Percentiles rank a stretch among this genome's conserved stretches.
phyloP scores from a whole-genome alignment of 2,329 filamentous ascomycete species.

The Camptophora hylomeconis region DNA sequence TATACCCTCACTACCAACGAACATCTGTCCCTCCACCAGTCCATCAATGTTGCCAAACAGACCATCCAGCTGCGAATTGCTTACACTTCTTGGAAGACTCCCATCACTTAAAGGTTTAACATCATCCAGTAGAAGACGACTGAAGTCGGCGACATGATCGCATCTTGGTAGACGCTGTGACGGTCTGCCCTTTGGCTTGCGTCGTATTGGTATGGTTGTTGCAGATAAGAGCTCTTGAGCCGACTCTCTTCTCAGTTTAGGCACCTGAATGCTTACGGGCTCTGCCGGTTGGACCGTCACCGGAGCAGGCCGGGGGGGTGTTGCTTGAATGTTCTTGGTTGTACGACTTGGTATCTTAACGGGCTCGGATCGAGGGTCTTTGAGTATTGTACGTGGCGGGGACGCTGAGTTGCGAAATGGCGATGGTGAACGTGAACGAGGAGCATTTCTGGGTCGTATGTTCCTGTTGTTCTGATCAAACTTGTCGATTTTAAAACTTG shows the following conservation, averaged over 20 bases:
- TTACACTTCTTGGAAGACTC: conserved; percentile 24
- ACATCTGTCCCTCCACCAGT: conserved; percentile 25
- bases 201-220: conserved; percentile 44
- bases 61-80: conserved; percentile 38
- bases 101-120: conserved; percentile 36
- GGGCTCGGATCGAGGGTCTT: no score
- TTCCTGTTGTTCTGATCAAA: no score
- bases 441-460: no score
- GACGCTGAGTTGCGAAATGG: no score
- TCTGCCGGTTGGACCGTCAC: no score
- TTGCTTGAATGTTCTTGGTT: no score
- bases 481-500: no score
- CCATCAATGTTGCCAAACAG: conserved; percentile 43
- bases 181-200: conserved; percentile 26
- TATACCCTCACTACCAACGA: conserved; percentile 28
- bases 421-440: no score
- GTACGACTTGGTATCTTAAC: no score
- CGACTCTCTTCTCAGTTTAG: conserved; percentile 8
- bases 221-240: conserved; percentile 36
- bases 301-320: no score
- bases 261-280: no score
- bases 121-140: conserved; percentile 43
- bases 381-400: no score
- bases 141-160: conserved; percentile 36
- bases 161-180: conserved; percentile 27